Evolutionary conservation across 1,284 basidiomycete species (phyloP), one percentile per base, ranked within the genome.

Genomic region (Sparassis latifolia): DNA sequence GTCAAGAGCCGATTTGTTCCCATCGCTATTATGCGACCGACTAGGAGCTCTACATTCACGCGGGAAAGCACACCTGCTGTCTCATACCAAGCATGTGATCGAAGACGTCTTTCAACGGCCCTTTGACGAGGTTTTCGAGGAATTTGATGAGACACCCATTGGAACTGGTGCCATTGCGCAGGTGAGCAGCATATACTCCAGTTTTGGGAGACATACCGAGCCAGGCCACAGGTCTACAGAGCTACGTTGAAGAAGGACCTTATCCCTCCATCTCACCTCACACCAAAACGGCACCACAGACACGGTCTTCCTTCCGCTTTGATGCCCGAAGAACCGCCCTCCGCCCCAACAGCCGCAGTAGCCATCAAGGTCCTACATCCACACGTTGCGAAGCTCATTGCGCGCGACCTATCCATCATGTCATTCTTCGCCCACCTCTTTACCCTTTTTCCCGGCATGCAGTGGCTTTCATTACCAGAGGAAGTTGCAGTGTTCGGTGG

Each of bases 81-180:
- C 66, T 27, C 86, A 98, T 66, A 99, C 97, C 3, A 89, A 84
- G 60, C 68, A 72, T 31, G 86, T 92, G 46, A 84, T 99, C 55
- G 89, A 97, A 65, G 72, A 75, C 12, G 90, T 93, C 20, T 99
- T 99, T 66, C 79, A 83, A 48, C 72, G 80, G 42, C 79, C 81
- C 2, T 97, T 99, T 63, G 77, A 88, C 10, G 80, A 97, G 38
- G 90, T 98, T 28, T 99, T 99, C 59, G 91, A 93, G 60, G 82
- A 90, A 52, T 99, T 99, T 62, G 84, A 90, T 43, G 77, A 85
- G 52, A 76, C 70, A 32, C 95, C 97, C 1, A 94, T 99, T 50
- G 97, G 97, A 3, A 91, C 90, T n/a, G 97, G 97, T 41, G 96
- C 97, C 4, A 97, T 99, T 50, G 97, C 94, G 3, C 96, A 99